Evolutionary conservation across 768 basidiomycete species (phyloP).

Genomic region (Amanita muscaria): DNA sequence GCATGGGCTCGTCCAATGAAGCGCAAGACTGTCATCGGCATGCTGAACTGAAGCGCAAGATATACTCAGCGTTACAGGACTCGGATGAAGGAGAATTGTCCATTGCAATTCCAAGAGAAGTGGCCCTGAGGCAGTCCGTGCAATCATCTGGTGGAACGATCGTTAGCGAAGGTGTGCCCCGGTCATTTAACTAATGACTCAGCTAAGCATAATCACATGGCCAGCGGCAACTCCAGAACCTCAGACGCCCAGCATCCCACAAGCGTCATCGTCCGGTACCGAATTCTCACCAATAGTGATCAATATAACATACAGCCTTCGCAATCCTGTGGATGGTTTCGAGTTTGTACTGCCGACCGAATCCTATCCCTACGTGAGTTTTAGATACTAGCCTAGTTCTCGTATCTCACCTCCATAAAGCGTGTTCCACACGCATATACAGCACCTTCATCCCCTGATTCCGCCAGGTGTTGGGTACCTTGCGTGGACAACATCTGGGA

Average conservation of each 20-base stretch:
- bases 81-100: slow-evolving; percentile 92
- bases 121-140: slow-evolving; percentile 53
- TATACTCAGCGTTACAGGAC: slow-evolving; percentile 87
- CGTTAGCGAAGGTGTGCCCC: slow-evolving; percentile 47
- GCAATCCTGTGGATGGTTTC: slow-evolving; percentile 76
- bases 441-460: slow-evolving; percentile 76
- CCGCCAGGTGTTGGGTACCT: slow-evolving; percentile 98
- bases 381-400: background rate
- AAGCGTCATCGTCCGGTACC: slow-evolving; percentile 26
- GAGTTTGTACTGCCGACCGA: slow-evolving; percentile 80
- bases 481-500: slow-evolving; percentile 94
- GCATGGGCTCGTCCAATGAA: slow-evolving; percentile 41
- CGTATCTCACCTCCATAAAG: slow-evolving; percentile 30
- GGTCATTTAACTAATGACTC: background rate
- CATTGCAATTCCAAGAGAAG: slow-evolving; percentile 74
- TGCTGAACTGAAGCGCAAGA: slow-evolving; percentile 86
- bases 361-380: slow-evolving; percentile 74
- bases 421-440: slow-evolving; percentile 92
- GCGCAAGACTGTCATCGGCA: slow-evolving; percentile 78
- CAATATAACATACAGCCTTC: slow-evolving; percentile 72
- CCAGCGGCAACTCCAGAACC: slow-evolving; percentile 78
- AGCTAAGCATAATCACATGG: slow-evolving; percentile 1
- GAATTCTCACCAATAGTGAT: slow-evolving; percentile 74
- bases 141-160: slow-evolving; percentile 33
- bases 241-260: slow-evolving; percentile 46